Evolutionary conservation across 345 rosid genomes (phyloP), one percentile per base, ranked within the genome.

Genomic region (Populus tremula): DNA sequence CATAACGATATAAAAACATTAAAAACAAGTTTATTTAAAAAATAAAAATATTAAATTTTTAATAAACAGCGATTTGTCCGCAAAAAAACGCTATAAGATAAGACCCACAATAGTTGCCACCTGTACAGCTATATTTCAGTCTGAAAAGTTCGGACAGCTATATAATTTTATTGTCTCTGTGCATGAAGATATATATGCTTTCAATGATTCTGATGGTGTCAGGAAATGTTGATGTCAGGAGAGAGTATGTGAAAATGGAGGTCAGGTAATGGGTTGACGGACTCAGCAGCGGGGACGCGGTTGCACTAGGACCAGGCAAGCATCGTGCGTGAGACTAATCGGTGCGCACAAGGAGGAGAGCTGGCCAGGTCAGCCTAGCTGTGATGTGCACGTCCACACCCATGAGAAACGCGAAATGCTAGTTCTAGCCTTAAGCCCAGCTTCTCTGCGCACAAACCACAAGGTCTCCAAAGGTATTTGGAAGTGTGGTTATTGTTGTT

Each of bases 291-390:
- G 23, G 13, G 74, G 59, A 69, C 74, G 74, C 79, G 61, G 69
- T 54, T 70, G 73, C 69, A 29, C 59, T 39, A 5, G 66, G 67
- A 27, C 10, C 4, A 67, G 77, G 73, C 69, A 41, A 17, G 63
- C 13, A 67, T 77, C 79, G 79, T 69, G 79, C 67, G 31, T 47
- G 9, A 76, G 68, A 76, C 79, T 69, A 69, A 54, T 36, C n/a
- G 3, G 20, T 4, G 38, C 36, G 27, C 38, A 13, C 25, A 43
- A 2, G 36, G 8, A 18, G 33, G 35, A 56, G 66, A 39, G n/a
- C 8, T 35, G n/a, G 17, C 76, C 25, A 11, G n/a, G 35, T 64
- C 78, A 66, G 71, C 64, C 18, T 9, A 53, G 59, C 59, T 35
- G 72, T 50, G 64, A 75, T 33, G 8, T n/a, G 35, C 49, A 66